Base-by-base conservation (phyloP, 2,329 filamentous ascomycete species). In the Catunica adiposa region DNA sequence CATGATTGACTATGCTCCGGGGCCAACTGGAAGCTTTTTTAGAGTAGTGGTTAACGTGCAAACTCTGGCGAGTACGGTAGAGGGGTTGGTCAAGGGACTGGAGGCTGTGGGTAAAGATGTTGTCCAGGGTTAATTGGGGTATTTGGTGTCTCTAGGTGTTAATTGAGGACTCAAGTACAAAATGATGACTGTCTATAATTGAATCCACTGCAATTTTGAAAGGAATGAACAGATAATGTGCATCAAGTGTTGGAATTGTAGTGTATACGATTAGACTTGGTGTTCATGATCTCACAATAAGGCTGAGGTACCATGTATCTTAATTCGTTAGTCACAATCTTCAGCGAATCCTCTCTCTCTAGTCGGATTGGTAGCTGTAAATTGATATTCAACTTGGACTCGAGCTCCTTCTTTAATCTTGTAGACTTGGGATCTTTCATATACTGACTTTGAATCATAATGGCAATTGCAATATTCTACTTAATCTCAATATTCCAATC, bases 1-100 rank as follows among this genome's bases (percentile, higher is more conserved):
- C 68, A 80, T 80, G 78, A 66, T 79, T 0, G 78, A 80, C 61
- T 80, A 79, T 61, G 75, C 78, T n/a, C 77, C 77, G 0, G 77
- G 77, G 1, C 69, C 72, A 5, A 68, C 65, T 58, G 78, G 78
- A 1, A 74, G 72, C 62, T 79, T 80, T 64, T 75, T 80, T 64
- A 69, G 77, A n/a, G 75, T 78, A 1, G 78, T 80, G 42, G 71
- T 80, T 3, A 80, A 80, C 61, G 70, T 70, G 54, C 74, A 78
- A 68, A 80, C 78, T 9, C 62, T 75, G 51, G 64, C 63, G 58
- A 68, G 68, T 3, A 80, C 77, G 0, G 69, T 79, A 1, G 70
- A 75, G 8, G 73, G 75, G 0, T 65, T 83, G 37, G 68, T 79
- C 6, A 72, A 70, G 62, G 77, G 74, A 1, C 66, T 82, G n/a